These are phyloP conservation scores for Cladophialophora chaetospira DNA, from an alignment of 2,329 filamentous ascomycete species.

Conservation along the genomic window DNA sequence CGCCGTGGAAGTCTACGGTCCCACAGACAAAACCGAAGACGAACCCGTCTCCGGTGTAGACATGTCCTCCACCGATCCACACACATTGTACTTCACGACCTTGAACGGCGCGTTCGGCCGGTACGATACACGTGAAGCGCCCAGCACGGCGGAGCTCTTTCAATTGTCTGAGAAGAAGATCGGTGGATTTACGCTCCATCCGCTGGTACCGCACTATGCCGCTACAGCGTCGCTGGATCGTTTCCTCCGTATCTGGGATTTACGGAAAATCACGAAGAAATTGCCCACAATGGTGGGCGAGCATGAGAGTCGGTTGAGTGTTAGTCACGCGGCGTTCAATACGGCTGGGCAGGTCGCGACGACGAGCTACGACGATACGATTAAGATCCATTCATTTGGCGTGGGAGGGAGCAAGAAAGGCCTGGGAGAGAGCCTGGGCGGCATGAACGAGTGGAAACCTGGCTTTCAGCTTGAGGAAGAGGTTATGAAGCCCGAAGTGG, in stretches of 20 bases:
- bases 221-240: slow-evolving; percentile 89
- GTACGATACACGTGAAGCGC: slow-evolving; percentile 69
- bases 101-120: slow-evolving; percentile 78
- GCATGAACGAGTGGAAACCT: slow-evolving; percentile 60
- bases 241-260: slow-evolving; percentile 88
- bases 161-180: slow-evolving; percentile 89
- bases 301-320: slow-evolving; percentile 78
- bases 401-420: slow-evolving; percentile 35
- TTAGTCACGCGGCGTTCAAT: slow-evolving; percentile 92
- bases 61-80: slow-evolving; percentile 68
- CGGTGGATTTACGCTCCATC: slow-evolving; percentile 85
- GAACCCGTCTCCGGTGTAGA: slow-evolving; percentile 82
- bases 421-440: slow-evolving; percentile 44
- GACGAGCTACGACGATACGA: slow-evolving; percentile 88
- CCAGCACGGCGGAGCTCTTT: slow-evolving; percentile 66
- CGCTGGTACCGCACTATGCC: slow-evolving; percentile 75
- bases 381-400: slow-evolving; percentile 85
- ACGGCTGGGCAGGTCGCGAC: slow-evolving; percentile 83
- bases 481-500: slow-evolving; percentile 68
- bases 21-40: slow-evolving; percentile 68
- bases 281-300: slow-evolving; percentile 74
- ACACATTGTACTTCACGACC: slow-evolving; percentile 83
- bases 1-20: slow-evolving; percentile 79
- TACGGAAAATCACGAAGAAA: slow-evolving; percentile 69
- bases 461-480: slow-evolving; percentile 60